Evolutionary conservation across 495 filamentous ascomycete genomes (phyloP).

Genomic region (Hypoxylon fuscum): DNA sequence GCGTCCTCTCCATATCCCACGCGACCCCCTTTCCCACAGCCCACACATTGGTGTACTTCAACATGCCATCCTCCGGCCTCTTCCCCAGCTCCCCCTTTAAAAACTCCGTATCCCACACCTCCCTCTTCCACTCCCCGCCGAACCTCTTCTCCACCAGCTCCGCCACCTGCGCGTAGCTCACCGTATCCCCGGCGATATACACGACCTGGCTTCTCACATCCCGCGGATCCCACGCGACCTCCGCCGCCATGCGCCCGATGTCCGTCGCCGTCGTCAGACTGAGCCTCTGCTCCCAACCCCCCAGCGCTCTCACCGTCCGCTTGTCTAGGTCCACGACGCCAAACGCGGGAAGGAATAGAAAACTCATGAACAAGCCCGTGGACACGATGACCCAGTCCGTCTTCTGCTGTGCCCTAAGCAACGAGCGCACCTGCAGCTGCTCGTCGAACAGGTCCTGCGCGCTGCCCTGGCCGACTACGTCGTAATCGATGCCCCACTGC

Average conservation of each 20-base stretch:
- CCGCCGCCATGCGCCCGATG: constrained; percentile 66
- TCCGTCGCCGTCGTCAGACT: constrained; percentile 66
- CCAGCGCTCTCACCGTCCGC: constrained; percentile 58
- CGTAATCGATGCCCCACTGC: constrained; percentile 75
- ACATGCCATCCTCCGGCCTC: constrained; percentile 58
- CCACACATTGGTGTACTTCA: constrained; percentile 70
- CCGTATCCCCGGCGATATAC: constrained; percentile 66
- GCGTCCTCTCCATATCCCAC: constrained; percentile 62
- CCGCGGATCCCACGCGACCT: constrained; percentile 51
- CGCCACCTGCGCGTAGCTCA: constrained; percentile 62
- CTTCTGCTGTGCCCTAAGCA: constrained; percentile 57
- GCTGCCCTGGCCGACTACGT: constrained; percentile 62
- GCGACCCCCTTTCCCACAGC: constrained; percentile 64
- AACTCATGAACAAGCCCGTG: constrained; percentile 71
- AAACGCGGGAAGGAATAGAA: constrained; percentile 66
- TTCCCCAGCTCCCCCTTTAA: constrained; percentile 52
- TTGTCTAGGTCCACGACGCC: constrained; percentile 59
- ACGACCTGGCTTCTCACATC: constrained; percentile 51
- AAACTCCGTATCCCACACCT: constrained; percentile 53
- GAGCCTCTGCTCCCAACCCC: constrained; percentile 63
- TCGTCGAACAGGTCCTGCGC: constrained; percentile 69
- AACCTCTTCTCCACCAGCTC: constrained; percentile 56
- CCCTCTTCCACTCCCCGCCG: constrained; percentile 52
- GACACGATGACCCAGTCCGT: constrained; percentile 67
- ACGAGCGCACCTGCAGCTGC: constrained; percentile 64